A percentile compares a stretch with the other conserved stretches of the same genome.
These are phyloP conservation scores for Phalaenopsis aphrodite DNA, from an alignment of 106 monocot species.

Conservation along the genomic window DNA sequence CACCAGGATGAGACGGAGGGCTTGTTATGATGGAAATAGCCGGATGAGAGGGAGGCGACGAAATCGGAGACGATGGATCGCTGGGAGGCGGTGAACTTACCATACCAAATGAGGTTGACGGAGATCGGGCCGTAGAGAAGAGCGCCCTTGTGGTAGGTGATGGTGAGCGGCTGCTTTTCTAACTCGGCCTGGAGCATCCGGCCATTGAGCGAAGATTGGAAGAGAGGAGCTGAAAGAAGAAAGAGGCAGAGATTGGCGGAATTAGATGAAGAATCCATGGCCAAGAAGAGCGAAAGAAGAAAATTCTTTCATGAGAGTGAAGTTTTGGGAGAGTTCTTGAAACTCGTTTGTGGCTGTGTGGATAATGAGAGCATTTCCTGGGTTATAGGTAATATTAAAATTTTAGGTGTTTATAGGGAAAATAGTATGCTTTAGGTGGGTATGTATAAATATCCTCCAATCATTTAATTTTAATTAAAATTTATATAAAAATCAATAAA, in stretches of 20 bases:
- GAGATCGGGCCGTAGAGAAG: slow-evolving; percentile 53
- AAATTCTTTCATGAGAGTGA: neutral
- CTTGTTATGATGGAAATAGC: neutral
- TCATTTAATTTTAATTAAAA: too few relatives aligned
- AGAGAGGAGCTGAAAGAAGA: neutral
- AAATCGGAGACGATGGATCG: slow-evolving; percentile 49
- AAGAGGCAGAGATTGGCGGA: neutral
- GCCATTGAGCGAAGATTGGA: slow-evolving; percentile 5
- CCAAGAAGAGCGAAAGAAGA: neutral
- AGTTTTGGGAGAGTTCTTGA: too few relatives aligned
- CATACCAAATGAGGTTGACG: slow-evolving; percentile 62
- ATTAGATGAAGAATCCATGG: neutral
- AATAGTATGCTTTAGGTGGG: too few relatives aligned
- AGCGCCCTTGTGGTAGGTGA: slow-evolving; percentile 49
- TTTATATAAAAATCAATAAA: too few relatives aligned
- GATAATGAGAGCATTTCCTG: too few relatives aligned
- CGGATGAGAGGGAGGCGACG: slow-evolving; percentile 36
- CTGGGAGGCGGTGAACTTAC: slow-evolving; percentile 47
- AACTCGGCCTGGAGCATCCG: slow-evolving; percentile 34
- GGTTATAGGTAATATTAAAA: too few relatives aligned
- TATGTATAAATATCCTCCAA: too few relatives aligned
- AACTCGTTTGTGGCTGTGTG: too few relatives aligned
- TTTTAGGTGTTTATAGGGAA: too few relatives aligned
- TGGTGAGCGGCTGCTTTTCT: slow-evolving; percentile 26
- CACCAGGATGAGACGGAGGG: slow-evolving; percentile 54